Conservation (phyloP, 495 filamentous ascomycete genomes). For the Penicillium daleae region DNA sequence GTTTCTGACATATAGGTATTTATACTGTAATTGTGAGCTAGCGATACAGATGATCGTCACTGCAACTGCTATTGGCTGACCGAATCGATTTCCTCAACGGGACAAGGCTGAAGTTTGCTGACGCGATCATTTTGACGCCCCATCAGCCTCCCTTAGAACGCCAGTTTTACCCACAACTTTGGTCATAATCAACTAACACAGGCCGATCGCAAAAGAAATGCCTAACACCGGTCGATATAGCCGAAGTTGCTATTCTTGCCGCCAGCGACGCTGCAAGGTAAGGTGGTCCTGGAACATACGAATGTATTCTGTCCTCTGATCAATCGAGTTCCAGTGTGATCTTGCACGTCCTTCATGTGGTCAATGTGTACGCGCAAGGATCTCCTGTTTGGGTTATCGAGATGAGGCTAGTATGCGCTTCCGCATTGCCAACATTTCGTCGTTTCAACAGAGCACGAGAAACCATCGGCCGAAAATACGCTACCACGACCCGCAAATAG, state of each 20-base stretch:
- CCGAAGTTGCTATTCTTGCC: constrained; percentile 17
- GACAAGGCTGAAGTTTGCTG: constrained; percentile 7
- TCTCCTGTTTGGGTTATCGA: constrained; percentile 16
- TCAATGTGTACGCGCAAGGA: constrained; percentile 17
- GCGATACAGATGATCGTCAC: background rate
- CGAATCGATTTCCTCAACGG: constrained; percentile 6
- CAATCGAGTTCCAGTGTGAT: constrained; percentile 12
- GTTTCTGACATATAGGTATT: background rate
- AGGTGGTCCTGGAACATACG: background rate
- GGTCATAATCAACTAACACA: background rate
- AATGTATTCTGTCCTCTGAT: constrained; percentile 5
- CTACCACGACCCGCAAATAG: constrained; percentile 13
- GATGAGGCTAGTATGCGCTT: constrained; percentile 20
- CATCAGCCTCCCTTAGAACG: background rate
- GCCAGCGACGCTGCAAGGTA: constrained; percentile 19
- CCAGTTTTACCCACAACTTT: no score
- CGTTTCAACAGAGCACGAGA: constrained; percentile 14
- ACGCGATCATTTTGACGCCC: background rate
- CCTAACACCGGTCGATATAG: constrained; percentile 22
- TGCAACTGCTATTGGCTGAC: constrained; percentile 2
- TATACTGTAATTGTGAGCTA: background rate
- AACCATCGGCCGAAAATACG: constrained; percentile 10
- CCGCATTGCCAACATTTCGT: constrained; percentile 13
- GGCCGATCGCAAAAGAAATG: constrained; percentile 7
- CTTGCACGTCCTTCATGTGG: constrained; percentile 15